Evolutionary conservation across 1,284 basidiomycete genomes (phyloP).

Genomic region (Ceraceosorus bombacis): DNA sequence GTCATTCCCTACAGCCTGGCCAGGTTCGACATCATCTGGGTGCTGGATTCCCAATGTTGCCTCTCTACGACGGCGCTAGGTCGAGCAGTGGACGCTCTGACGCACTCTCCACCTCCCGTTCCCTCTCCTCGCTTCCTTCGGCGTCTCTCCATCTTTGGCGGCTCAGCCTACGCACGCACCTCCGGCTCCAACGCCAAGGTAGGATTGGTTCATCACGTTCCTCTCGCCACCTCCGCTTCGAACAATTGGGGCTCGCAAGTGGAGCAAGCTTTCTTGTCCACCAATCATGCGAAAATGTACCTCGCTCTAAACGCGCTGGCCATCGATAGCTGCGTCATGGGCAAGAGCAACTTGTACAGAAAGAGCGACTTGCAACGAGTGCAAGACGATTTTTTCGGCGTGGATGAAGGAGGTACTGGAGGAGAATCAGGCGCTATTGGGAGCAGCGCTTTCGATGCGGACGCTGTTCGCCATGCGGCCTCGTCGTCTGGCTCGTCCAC

Average conservation of each 20-base stretch:
- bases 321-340: slow-evolving; percentile 90
- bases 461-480: slow-evolving; percentile 6
- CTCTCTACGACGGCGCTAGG: slow-evolving; percentile 72
- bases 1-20: slow-evolving; percentile 71
- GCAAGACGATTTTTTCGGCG: slow-evolving; percentile 43
- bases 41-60: slow-evolving; percentile 86
- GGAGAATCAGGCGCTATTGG: slow-evolving; percentile 37
- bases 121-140: slow-evolving; percentile 28
- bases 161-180: not conserved
- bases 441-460: slow-evolving; percentile 28
- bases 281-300: slow-evolving; percentile 99
- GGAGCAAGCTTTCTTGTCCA: slow-evolving; percentile 90
- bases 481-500: no score
- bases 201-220: slow-evolving; percentile 91
- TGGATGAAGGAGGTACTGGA: slow-evolving; percentile 22
- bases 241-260: slow-evolving; percentile 63
- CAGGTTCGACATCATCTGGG: slow-evolving; percentile 84
- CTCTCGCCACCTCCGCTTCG: slow-evolving; percentile 66
- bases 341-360: slow-evolving; percentile 91
- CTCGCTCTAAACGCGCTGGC: slow-evolving; percentile 79
- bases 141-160: slow-evolving; percentile 13
- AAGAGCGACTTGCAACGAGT: slow-evolving; percentile 71
- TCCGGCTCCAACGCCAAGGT: slow-evolving; percentile 49
- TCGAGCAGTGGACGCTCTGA: slow-evolving; percentile 71
- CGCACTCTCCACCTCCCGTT: slow-evolving; percentile 3